Evolutionary conservation across 1,139 yeast species (phyloP), one percentile per base, ranked within the genome.

Genomic region (Suhomyces chickasaworum): DNA sequence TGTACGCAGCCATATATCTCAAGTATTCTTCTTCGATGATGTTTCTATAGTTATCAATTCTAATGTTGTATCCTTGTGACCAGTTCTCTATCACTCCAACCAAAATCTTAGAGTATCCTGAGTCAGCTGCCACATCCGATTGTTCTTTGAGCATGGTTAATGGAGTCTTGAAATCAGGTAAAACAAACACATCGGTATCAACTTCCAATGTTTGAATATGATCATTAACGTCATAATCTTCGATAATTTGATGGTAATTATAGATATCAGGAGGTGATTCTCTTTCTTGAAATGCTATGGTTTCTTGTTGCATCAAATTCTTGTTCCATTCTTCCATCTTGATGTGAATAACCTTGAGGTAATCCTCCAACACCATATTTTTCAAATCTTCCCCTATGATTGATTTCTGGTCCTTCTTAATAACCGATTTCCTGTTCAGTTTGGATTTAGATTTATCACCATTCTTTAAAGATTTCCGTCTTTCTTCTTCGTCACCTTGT

Each of bases 41-140:
- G 18, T 59, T 59, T 51, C 76, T 75, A 81, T 90, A 88, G 49
- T 76, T 78, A 18, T 68, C 66, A 50, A 87, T 89, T 50, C 96
- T 73, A 44, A 74, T 69, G 42, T 78, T 70, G 51, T 89, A 73
- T 44, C 88, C 73, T 10, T 68, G 70, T 22, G 87, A 80, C 77
- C 93, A 88, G 51, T 86, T 84, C 47, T 80, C 84, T 27, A 90
- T 81, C 12, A 89, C 95, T n/a, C 95, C 95, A 8, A 85, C 84
- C 39, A 89, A 72, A 27, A 90, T 87, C 53, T 85, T 80, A 9
- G 93, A 89, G 62, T 88, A 91, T 2, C 90, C 89, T 2, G 95
- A 84, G 34, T 86, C 93, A 0, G 93, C 89, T 0, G 96, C 96
- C 9, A 88, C 95, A 55, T 88, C 96, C n/a, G 90, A 86, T 63